Evolutionary conservation across 225 moss, liverwort and hornwort species (phyloP).

Genomic region (Takakia lepidozioides): DNA sequence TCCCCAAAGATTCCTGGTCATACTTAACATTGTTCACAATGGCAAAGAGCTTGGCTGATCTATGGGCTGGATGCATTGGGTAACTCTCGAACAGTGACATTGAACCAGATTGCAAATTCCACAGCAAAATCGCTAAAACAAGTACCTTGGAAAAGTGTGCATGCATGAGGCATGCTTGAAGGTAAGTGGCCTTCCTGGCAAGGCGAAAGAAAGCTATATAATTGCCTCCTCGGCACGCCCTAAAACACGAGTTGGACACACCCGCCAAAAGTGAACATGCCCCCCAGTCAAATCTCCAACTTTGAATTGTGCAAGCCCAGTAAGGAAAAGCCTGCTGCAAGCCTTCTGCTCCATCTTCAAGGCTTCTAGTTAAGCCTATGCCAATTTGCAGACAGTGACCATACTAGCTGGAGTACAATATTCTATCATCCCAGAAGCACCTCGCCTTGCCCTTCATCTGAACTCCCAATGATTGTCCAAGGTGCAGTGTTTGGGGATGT

Average conservation of each 20-base stretch:
- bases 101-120: too few relatives aligned
- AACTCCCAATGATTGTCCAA: slow-evolving; percentile 14
- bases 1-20: too few relatives aligned
- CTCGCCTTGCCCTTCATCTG: too few relatives aligned
- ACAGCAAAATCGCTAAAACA: too few relatives aligned
- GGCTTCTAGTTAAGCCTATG: slow-evolving; percentile 25
- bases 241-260: slow-evolving; percentile 49
- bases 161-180: slow-evolving; percentile 98
- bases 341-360: slow-evolving; percentile 18
- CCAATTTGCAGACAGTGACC: too few relatives aligned
- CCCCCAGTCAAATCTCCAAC: slow-evolving; percentile 28
- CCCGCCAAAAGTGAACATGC: slow-evolving; percentile 27
- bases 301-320: too few relatives aligned
- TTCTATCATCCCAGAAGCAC: too few relatives aligned
- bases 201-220: slow-evolving; percentile 87
- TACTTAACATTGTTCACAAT: too few relatives aligned
- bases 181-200: slow-evolving; percentile 87
- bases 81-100: too few relatives aligned
- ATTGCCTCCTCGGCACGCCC: slow-evolving; percentile 92
- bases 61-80: too few relatives aligned
- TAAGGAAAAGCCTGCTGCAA: slow-evolving; percentile 34
- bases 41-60: too few relatives aligned
- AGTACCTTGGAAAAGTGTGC: slow-evolving; percentile 98
- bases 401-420: too few relatives aligned
- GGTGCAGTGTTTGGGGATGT: slow-evolving; percentile 26